phyloP scores from a whole-genome alignment of 441 rosid species.

The Bruguiera hainesii region DNA sequence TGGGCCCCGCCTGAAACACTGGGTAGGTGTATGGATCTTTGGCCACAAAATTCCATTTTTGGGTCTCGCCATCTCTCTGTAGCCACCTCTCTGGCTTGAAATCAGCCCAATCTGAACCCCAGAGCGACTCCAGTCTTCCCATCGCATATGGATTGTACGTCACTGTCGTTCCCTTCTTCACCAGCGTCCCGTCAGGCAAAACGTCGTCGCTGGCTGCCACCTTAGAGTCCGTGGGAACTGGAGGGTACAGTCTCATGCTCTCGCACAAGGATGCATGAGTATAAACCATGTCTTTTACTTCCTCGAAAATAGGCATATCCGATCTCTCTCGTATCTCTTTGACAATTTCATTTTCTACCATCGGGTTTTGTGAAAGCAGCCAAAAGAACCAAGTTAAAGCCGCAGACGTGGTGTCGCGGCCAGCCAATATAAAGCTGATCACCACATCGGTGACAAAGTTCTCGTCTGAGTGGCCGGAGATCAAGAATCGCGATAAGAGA shows the following conservation, averaged over 20 bases:
- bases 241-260: conserved; percentile 54
- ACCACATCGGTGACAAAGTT: conserved; percentile 51
- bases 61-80: not conserved
- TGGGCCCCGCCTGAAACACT: conserved; percentile 61
- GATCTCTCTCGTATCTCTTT: conserved; percentile 44
- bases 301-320: conserved; percentile 29
- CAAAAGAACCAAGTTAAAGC: conserved; percentile 81
- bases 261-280: conserved; percentile 48
- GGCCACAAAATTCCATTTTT: conserved; percentile 36
- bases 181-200: conserved; percentile 46
- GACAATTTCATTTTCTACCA: conserved; percentile 37
- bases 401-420: conserved; percentile 77
- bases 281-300: conserved; percentile 51
- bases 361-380: conserved; percentile 42
- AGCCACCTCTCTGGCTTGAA: conserved; percentile 61
- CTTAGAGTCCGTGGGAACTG: conserved; percentile 41
- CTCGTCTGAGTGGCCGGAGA: conserved; percentile 46
- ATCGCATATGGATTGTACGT: conserved; percentile 50
- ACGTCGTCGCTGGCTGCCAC: conserved; percentile 36
- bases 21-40: conserved; percentile 44
- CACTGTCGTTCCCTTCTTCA: conserved; percentile 40
- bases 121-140: conserved; percentile 43
- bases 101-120: conserved; percentile 52
- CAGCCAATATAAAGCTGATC: conserved; percentile 65
- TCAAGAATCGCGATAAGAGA: conserved; percentile 57